Percentiles rank a stretch among this genome's conserved stretches.
These are phyloP conservation scores for Austroboletus eburneus DNA, from an alignment of 768 basidiomycete species.

Conservation along the genomic window DNA sequence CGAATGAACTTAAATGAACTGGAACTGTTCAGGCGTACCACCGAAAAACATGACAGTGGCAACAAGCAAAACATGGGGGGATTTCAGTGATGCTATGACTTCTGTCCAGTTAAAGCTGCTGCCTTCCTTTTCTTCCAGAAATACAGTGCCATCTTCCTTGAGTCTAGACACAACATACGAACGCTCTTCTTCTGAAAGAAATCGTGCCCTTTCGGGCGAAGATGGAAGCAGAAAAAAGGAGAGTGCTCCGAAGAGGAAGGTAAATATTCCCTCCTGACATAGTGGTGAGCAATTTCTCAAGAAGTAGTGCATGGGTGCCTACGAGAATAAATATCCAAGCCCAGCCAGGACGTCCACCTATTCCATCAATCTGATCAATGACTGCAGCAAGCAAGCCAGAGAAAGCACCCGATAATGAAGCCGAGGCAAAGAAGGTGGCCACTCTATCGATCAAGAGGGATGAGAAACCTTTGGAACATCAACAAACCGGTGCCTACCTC, in stretches of 20 bases:
- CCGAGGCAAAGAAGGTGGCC: conserved; percentile 36
- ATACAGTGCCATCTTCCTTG: conserved; percentile 28
- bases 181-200: conserved; percentile 50
- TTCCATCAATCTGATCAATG: conserved; percentile 54
- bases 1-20: background rate
- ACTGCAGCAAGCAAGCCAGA: conserved; percentile 62
- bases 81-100: conserved; percentile 43
- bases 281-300: background rate
- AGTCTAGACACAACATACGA: conserved; percentile 37
- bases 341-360: conserved; percentile 53
- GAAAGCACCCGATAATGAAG: conserved; percentile 57
- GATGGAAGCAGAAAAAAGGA: conserved; percentile 49
- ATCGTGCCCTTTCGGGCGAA: conserved; percentile 41
- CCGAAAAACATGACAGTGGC: conserved; percentile 49
- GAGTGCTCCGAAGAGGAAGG: conserved; percentile 49
- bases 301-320: background rate
- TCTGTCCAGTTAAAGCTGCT: conserved; percentile 57
- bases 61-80: conserved; percentile 54
- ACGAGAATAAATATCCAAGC: conserved; percentile 51
- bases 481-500: conserved; percentile 4
- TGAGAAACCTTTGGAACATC: background rate
- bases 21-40: conserved; percentile 35
- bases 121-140: conserved; percentile 41
- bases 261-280: conserved; percentile 54
- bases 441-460: conserved; percentile 26